phyloP scores from a whole-genome alignment of 2,329 filamentous ascomycete genomes.

The Trichoderma koningiopsis region DNA sequence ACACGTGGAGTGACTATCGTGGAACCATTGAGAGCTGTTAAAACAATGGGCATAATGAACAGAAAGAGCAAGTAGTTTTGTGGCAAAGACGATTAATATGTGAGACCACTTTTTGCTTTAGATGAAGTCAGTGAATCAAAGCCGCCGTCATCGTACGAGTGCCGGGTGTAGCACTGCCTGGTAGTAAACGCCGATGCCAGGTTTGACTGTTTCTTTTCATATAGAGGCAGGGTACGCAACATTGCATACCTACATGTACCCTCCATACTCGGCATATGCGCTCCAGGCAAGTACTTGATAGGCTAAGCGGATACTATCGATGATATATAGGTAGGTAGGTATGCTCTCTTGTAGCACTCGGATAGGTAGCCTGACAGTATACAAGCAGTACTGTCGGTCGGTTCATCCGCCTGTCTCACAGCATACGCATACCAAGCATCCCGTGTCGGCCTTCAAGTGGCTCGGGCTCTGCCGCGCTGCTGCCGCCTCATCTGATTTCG shows the following conservation, averaged over 20 bases:
- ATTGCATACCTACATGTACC: not conserved
- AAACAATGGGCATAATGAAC: conserved; percentile 1
- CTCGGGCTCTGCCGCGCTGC: conserved; percentile 5
- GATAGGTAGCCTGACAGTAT: not conserved
- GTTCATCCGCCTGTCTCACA: conserved; percentile 5
- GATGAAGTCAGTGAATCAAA: conserved; percentile 7
- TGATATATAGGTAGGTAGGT: not conserved
- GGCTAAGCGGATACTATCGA: not conserved
- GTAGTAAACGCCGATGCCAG: not conserved
- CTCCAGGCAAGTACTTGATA: not conserved
- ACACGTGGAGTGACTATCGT: conserved; percentile 7
- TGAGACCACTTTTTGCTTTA: not conserved
- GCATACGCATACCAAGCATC: conserved; percentile 4
- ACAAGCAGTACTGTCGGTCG: not conserved
- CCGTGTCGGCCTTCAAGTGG: conserved; percentile 24
- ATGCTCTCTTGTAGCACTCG: not conserved
- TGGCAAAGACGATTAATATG: not conserved
- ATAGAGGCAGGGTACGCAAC: not conserved
- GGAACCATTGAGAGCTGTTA: conserved; percentile 4
- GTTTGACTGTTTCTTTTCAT: not conserved
- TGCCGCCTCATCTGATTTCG: conserved; percentile 24
- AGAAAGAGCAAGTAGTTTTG: not conserved
- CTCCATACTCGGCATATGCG: not conserved
- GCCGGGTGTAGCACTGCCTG: not conserved
- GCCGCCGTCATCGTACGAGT: not conserved